Evolutionary conservation across 2,329 filamentous ascomycete species (phyloP), one percentile per base, ranked within the genome.

Genomic region (Diaporthe humulicola): DNA sequence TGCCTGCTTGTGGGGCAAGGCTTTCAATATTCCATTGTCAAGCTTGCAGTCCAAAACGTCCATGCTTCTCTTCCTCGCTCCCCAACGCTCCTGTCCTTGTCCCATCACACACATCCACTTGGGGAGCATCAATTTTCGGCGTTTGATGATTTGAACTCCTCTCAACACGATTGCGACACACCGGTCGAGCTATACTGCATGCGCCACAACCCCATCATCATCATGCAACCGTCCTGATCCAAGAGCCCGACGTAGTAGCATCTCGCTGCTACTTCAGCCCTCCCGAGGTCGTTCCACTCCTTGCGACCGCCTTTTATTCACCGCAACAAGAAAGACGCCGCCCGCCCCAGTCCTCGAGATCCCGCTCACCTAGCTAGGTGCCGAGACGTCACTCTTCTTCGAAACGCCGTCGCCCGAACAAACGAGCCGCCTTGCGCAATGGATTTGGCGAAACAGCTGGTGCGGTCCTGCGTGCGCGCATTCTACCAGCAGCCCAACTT

Each of bases 381-480:
- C 12, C 9, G 45, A 45, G 4, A 45, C 50, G 19, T 14, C 42
- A 12, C 5, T 45, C 52, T 52, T n/a, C 69, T 9, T n/a, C 40
- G 6, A 9, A 4, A 50, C 7, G 8, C 30, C 28, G 10, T 3
- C 40, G 45, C 28, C n/a, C 40, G 19, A 45, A 10, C 22, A 4
- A 38, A 60, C 69, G 33, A 40, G 22, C 22, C 10, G 22, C 28
- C 36, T 33, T 25, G 33, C 70, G 30, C 69, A 48, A 88, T 90
- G 87, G 88, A 90, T 82, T 83, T 90, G 75, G 88, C 89, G n/a
- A 87, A 95, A 83, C 93, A 93, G 54, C 92, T 98, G 78, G 92
- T 98, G 80, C 94, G 96, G 84, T 97, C 93, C 71, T 94, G 95
- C 52, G 93, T 92, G 80, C 94, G 95, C 82, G 93, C 94, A 73